phyloP scores from a whole-genome alignment of 352 stramenopile genomes.

The Globisporangium nodosum region DNA sequence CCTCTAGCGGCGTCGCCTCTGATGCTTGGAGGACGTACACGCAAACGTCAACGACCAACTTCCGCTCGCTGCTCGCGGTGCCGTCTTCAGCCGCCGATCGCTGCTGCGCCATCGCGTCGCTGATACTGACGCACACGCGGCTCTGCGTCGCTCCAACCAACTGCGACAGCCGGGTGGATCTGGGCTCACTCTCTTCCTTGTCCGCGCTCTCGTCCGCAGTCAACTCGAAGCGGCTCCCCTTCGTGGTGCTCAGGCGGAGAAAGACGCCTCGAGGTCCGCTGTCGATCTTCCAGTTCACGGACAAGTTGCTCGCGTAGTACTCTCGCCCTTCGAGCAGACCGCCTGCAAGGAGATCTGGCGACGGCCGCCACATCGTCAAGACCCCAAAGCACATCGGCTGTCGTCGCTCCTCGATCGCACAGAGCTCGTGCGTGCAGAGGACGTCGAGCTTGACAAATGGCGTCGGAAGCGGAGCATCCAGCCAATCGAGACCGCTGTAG shows the following conservation, averaged over 20 bases:
- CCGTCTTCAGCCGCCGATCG: slow-evolving; percentile 7
- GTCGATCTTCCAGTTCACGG: slow-evolving; percentile 58
- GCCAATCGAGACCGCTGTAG: slow-evolving; percentile 12
- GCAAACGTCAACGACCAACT: slow-evolving; percentile 39
- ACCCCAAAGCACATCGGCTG: slow-evolving; percentile 23
- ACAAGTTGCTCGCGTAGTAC: slow-evolving; percentile 58
- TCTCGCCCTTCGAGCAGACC: slow-evolving; percentile 41
- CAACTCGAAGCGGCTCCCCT: slow-evolving; percentile 32
- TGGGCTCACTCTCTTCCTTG: slow-evolving; percentile 2
- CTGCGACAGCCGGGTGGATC: background rate
- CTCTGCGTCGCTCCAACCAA: background rate
- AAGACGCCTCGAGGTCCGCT: slow-evolving; percentile 30
- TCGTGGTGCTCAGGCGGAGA: slow-evolving; percentile 57
- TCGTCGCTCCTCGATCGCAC: slow-evolving; percentile 1
- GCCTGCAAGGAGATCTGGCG: slow-evolving; percentile 40
- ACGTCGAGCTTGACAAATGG: slow-evolving; percentile 71
- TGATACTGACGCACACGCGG: slow-evolving; percentile 6
- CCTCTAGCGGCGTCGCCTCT: slow-evolving; percentile 20
- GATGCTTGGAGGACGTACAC: slow-evolving; percentile 40
- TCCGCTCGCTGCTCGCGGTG: slow-evolving; percentile 10
- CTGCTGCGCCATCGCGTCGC: slow-evolving; percentile 9
- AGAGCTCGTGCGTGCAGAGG: slow-evolving; percentile 39
- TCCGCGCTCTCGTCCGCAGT: slow-evolving; percentile 16
- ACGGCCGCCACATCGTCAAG: slow-evolving; percentile 62
- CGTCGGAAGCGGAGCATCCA: slow-evolving; percentile 30